Base-by-base conservation (phyloP, 2,329 filamentous ascomycete genomes). In the Pestalotiopsis sp. region DNA sequence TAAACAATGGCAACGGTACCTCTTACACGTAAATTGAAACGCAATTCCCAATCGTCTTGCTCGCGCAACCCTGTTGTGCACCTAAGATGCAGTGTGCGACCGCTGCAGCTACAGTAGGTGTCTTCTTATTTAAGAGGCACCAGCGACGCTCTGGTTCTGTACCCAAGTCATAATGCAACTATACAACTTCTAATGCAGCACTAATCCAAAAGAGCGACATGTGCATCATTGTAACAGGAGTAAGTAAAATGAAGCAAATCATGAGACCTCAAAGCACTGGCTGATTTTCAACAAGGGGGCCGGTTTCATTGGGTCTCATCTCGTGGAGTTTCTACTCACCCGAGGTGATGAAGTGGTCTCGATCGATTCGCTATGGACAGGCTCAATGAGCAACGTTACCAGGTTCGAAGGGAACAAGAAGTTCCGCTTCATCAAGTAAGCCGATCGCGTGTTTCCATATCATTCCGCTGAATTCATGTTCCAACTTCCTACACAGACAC, bases 341-440 rank as follows among this genome's bases (percentile, higher is more conserved):
- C 12, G 36, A 14, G 59, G 59, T 2, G 7, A 38, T 17, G 27
- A 20, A 38, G 59, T 61, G 11, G 13, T 38, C 12, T 23, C 27
- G 3, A 61, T 61, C 31, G 59, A 61, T 27, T 61, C 59, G 23
- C 59, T 61, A 11, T 61, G 59, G 59, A 61, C 59, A 36, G 59
- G 59, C 11, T 61, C 59, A 61, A 2, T 12, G 13, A 25, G 36
- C 1, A 61, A 61, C 17, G 27, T 38, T 14, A 61, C 27, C 4
- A 61, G 17, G 14, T 61, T 61, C 20, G 23, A 36, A 2, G 59
- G 14, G 4, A 61, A 61, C 36, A 25, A 61, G 20, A 13, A 25
- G 4, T 61, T 36, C 3, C 23, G 27, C 4, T 61, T 61, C 23
- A 61, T 61, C 20, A n/a, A 14, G 59, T 61, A 6, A 14, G 59